Percentiles rank a stretch among this genome's conserved stretches.
These are phyloP conservation scores for Pezizomycotina sp. DNA, from an alignment of 2,329 filamentous ascomycete genomes.

Conservation along the genomic window DNA sequence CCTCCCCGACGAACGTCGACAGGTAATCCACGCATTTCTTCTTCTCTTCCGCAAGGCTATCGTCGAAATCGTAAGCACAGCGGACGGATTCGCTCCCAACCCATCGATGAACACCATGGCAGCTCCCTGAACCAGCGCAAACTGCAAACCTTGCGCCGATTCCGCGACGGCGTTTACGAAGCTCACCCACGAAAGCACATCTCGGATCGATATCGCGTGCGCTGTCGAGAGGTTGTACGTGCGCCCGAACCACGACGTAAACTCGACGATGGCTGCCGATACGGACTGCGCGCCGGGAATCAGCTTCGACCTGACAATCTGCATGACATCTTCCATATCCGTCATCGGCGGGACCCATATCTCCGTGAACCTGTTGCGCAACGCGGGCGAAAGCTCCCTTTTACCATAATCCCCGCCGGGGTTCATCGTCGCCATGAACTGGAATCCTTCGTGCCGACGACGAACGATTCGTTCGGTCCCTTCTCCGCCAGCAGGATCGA, in stretches of 20 bases:
- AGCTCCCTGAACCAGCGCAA: slow-evolving; percentile 54
- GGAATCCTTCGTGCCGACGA: slow-evolving; percentile 67
- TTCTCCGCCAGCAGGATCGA: slow-evolving; percentile 87
- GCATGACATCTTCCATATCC: slow-evolving; percentile 66
- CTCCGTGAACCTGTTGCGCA: slow-evolving; percentile 93
- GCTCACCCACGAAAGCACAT: slow-evolving; percentile 81
- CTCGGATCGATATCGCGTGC: slow-evolving; percentile 73
- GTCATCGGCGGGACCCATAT: slow-evolving; percentile 92
- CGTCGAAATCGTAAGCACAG: slow-evolving; percentile 55
- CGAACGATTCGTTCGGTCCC: slow-evolving; percentile 64
- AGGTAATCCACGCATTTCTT: slow-evolving; percentile 57
- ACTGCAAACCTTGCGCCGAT: slow-evolving; percentile 26
- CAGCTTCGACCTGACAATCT: slow-evolving; percentile 71
- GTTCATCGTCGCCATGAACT: slow-evolving; percentile 98
- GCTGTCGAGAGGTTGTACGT: slow-evolving; percentile 60
- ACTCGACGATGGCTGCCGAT: slow-evolving; percentile 58
- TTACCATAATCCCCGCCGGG: slow-evolving; percentile 97
- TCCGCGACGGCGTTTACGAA: slow-evolving; percentile 67
- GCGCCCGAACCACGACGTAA: slow-evolving; percentile 82
- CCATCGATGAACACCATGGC: slow-evolving; percentile 93
- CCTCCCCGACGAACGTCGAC: slow-evolving; percentile 44
- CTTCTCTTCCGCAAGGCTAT: slow-evolving; percentile 55
- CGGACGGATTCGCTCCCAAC: slow-evolving; percentile 84
- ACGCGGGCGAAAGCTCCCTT: slow-evolving; percentile 82
- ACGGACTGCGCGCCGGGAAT: slow-evolving; percentile 38